Evolutionary conservation across 371 early-diverging fungal genomes (phyloP).

Genomic region (Sporodiniella umbellata): DNA sequence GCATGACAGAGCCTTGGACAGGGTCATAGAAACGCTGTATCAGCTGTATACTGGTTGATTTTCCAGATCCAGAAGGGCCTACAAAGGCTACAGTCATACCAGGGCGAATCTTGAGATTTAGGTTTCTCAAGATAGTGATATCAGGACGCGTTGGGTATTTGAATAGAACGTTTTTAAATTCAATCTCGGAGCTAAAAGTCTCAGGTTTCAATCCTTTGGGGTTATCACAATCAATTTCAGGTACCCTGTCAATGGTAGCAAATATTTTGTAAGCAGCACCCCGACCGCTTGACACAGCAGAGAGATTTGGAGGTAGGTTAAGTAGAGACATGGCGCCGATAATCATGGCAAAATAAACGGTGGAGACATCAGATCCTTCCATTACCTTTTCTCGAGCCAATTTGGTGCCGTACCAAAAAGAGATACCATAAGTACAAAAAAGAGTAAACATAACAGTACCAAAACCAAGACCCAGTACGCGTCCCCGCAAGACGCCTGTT

Average conservation of each 20-base stretch:
- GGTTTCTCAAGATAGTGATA: slow-evolving; percentile 55
- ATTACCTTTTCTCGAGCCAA: slow-evolving; percentile 49
- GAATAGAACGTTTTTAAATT: slow-evolving; percentile 68
- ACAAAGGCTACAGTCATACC: slow-evolving; percentile 79
- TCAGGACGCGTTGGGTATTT: slow-evolving; percentile 74
- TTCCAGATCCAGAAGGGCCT: slow-evolving; percentile 86
- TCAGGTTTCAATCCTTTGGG: slow-evolving; percentile 51
- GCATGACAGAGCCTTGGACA: slow-evolving; percentile 50
- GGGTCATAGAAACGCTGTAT: slow-evolving; percentile 89
- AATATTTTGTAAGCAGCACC: slow-evolving; percentile 71
- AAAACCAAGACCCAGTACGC: slow-evolving; percentile 53
- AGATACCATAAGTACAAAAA: slow-evolving; percentile 65
- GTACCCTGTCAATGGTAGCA: slow-evolving; percentile 71
- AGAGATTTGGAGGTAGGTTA: slow-evolving; percentile 55
- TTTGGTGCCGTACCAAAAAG: slow-evolving; percentile 76
- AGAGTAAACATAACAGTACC: slow-evolving; percentile 62
- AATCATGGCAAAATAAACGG: slow-evolving; percentile 67
- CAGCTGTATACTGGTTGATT: slow-evolving; percentile 85
- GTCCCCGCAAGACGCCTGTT: slow-evolving; percentile 57
- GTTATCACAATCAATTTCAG: slow-evolving; percentile 57
- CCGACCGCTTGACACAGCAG: slow-evolving; percentile 56
- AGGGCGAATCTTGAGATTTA: slow-evolving; percentile 61
- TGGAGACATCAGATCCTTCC: slow-evolving; percentile 50
- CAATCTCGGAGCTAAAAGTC: slow-evolving; percentile 59
- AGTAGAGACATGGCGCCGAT: slow-evolving; percentile 52